These are phyloP conservation scores for Solanum neorickii DNA, from an alignment of 257 asterid genomes.

Conservation along the genomic window DNA sequence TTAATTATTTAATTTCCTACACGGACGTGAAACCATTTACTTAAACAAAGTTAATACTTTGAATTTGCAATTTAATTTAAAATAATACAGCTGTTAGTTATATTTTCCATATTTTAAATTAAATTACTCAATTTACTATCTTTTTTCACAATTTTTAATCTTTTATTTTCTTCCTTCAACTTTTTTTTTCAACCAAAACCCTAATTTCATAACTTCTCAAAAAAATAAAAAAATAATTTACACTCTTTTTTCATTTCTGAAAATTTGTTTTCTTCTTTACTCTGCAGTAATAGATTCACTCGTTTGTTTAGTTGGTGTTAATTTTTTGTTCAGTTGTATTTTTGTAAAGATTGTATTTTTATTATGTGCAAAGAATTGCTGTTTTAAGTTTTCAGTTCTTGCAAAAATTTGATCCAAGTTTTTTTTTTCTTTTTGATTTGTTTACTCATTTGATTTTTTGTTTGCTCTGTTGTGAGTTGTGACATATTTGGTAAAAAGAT, in stretches of 20 bases:
- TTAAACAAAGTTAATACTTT: conserved; percentile 73
- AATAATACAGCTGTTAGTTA: conserved; percentile 29
- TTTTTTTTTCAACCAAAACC: conserved; percentile 47
- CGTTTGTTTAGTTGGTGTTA: neutral
- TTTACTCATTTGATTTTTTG: neutral
- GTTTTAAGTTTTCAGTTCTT: neutral
- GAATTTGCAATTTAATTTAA: conserved; percentile 33
- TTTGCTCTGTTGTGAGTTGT: neutral
- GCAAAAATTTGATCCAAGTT: neutral
- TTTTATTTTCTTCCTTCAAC: conserved; percentile 21
- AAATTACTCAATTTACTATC: neutral
- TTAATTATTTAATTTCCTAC: conserved; percentile 44
- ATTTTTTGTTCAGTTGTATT: neutral
- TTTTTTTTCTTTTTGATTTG: neutral
- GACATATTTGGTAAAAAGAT: neutral
- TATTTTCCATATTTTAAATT: conserved; percentile 20
- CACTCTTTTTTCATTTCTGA: conserved; percentile 3
- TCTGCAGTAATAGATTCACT: neutral
- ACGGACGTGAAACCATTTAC: conserved; percentile 86
- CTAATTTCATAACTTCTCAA: conserved; percentile 35
- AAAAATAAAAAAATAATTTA: neutral
- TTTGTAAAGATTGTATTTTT: neutral
- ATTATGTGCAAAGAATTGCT: neutral
- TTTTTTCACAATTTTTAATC: conserved; percentile 8
- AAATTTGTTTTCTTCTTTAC: conserved; percentile 3